These are phyloP conservation scores for Penicillium sp. DNA, from an alignment of 2,329 filamentous ascomycete genomes.

Conservation along the genomic window DNA sequence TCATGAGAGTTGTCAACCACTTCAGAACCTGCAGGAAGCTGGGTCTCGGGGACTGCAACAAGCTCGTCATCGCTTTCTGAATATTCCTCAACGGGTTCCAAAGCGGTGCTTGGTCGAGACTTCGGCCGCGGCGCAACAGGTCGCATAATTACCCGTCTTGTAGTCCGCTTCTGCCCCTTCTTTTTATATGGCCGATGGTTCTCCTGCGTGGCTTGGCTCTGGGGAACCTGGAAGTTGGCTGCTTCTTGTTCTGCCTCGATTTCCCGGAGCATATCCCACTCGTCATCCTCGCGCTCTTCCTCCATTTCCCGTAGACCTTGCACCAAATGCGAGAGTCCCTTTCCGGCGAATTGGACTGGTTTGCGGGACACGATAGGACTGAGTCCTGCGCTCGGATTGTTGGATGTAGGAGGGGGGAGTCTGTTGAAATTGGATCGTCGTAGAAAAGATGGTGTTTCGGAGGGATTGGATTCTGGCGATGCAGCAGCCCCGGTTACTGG, in stretches of 20 bases:
- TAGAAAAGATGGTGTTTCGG: constrained; percentile 44
- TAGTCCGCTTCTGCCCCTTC: constrained; percentile 53
- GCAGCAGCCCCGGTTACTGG: constrained; percentile 6
- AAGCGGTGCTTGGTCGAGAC: constrained; percentile 24
- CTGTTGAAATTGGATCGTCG: constrained; percentile 40
- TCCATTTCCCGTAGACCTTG: constrained; percentile 45
- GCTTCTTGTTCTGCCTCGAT: constrained; percentile 43
- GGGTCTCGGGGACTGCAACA: constrained; percentile 34
- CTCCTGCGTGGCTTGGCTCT: constrained; percentile 36
- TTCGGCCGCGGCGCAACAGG: constrained; percentile 40
- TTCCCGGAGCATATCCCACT: constrained; percentile 47
- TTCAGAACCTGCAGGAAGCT: constrained; percentile 17
- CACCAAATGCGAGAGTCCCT: constrained; percentile 43
- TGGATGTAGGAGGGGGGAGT: constrained; percentile 20
- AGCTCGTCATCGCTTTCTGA: constrained; percentile 33
- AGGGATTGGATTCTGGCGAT: constrained; percentile 23
- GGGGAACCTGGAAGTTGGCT: constrained; percentile 35
- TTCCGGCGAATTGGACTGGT: constrained; percentile 40
- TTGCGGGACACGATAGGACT: constrained; percentile 45
- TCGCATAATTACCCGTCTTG: constrained; percentile 47
- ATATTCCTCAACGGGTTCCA: constrained; percentile 20
- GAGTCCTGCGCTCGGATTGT: constrained; percentile 21
- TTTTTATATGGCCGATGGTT: constrained; percentile 45
- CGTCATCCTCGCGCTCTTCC: constrained; percentile 45
- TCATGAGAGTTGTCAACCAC: constrained; percentile 17